Evolutionary conservation across 2,329 filamentous ascomycete genomes (phyloP), one percentile per base, ranked within the genome.

Genomic region (Hypomyces perniciosus): DNA sequence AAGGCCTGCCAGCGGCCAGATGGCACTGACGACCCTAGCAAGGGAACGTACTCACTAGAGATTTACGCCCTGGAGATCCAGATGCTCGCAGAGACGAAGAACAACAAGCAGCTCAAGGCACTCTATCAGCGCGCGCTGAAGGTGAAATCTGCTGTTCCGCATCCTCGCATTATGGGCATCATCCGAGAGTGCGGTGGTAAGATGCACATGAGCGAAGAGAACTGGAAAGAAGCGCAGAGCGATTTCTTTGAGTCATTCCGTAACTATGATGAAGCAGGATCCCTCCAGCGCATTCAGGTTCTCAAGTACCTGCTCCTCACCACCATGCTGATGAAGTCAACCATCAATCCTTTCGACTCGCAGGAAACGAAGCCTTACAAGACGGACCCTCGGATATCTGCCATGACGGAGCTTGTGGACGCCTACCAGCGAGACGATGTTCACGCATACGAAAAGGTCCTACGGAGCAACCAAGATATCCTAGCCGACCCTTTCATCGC

Each of bases 161-260:
- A 99, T 71, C 93, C 93, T 53, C 95, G 96, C 72, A 96, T 99
- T 67, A 96, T 97, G 90, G 93, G 93, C 46, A 92, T 99, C 67
- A 99, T 99, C 65, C 86, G 92, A 49, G 93, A 99, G 73, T 99
- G 93, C 67, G 93, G 93, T 62, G 93, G 93, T 61, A 99, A 99
- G 77, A 99, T 99, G 93, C 91, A 97, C 74, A 97, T 99, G 93
- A 93, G 88, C 68, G 93, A 99, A 76, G 93, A 97, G 73, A 97
- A 97, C 68, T 99, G 93, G 93, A 90, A 93, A 67, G 89, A 91
- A 63, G 93, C 93, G 1, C 91, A 97, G 71, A 92, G 85, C 61
- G 93, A 97, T 73, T 99, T 99, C 70, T 96, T 96, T 69, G 93
- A 99, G 68, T 95, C 92, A 1, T 99, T 99, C 76, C 88, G 91